Evolutionary conservation across 2,329 filamentous ascomycete genomes (phyloP), one percentile per base, ranked within the genome.

Genomic region (Trichoderma sp.): DNA sequence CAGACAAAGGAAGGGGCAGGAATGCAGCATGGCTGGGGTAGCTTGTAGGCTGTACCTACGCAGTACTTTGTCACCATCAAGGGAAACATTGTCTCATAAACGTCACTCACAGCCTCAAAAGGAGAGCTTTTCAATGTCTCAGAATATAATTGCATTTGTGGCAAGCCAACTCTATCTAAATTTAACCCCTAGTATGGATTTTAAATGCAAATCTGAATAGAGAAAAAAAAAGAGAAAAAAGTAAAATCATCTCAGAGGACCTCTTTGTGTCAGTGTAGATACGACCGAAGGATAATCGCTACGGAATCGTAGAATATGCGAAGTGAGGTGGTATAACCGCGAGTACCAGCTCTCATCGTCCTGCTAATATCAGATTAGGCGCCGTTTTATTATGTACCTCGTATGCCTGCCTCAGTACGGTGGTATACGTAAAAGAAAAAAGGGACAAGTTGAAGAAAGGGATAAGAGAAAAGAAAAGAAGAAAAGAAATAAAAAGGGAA

Each of bases 91-190:
- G 50, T 67, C 64, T 67, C 50, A 43, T 17, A 58, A 15, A 30
- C 9, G 13, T 58, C 34, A 67, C 50, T 43, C 50, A 67, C 32
- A 5, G 9, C 15, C 34, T 39, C 8, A 20, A 26, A 26, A 36
- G 64, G 20, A 36, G 6, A 61, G 26, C 3, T 3, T 8, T 61
- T 32, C 28, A 59, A 32, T 68, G 57, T 69, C 28, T 69, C 30
- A 26, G 62, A 76, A 74, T 70, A 74, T 70, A 68, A 61, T 74
- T 78, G 74, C 79, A 79, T 79, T 79, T 68, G 76, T 79, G 77
- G 76, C 73, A 75, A 73, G 73, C 72, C 74, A 73, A 72, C 73
- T 74, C 76, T 79, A 79, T 69, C 66, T 69, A 69, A 73, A 73
- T 79, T 79, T 77, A 79, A 62, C 72, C 71, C 73, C 73, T 43